phyloP scores from a whole-genome alignment of 768 basidiomycete species.

The Suillus placidus region DNA sequence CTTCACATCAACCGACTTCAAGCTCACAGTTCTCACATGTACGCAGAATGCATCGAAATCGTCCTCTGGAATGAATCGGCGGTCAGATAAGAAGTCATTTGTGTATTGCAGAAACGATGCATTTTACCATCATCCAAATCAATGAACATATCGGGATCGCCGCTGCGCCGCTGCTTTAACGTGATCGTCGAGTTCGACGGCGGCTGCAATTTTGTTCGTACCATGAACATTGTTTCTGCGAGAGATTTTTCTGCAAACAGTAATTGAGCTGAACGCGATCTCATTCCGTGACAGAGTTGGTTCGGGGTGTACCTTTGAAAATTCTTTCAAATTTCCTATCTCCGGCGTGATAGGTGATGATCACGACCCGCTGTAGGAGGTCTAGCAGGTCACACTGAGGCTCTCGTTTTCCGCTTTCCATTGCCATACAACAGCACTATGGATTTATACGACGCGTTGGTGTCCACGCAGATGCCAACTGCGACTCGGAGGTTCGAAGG shows the following conservation, averaged over 20 bases:
- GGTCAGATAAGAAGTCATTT: slow-evolving; percentile 1
- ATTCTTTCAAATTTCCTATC: slow-evolving; percentile 42
- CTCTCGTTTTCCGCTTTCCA: slow-evolving; percentile 28
- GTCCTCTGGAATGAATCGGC: slow-evolving; percentile 52
- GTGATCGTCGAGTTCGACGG: slow-evolving; percentile 36
- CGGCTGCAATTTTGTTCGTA: slow-evolving; percentile 65
- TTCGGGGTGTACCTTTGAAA: slow-evolving; percentile 38
- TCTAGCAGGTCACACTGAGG: slow-evolving; percentile 17
- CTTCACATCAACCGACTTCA: slow-evolving; percentile 42
- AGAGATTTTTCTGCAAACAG: slow-evolving; percentile 60
- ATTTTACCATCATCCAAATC: slow-evolving; percentile 74
- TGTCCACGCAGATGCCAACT: not conserved
- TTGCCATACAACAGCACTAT: slow-evolving; percentile 12
- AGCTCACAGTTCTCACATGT: slow-evolving; percentile 40
- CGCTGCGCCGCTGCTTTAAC: slow-evolving; percentile 54
- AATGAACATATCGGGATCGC: slow-evolving; percentile 42
- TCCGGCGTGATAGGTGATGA: slow-evolving; percentile 41
- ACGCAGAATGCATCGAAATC: slow-evolving; percentile 76
- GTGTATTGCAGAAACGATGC: not conserved
- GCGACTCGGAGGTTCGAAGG: not conserved
- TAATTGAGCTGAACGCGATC: slow-evolving; percentile 12
- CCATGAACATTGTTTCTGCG: slow-evolving; percentile 54
- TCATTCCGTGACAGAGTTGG: not conserved
- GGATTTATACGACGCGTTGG: not conserved
- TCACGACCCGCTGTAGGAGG: not conserved